Evolutionary conservation across 495 filamentous ascomycete species (phyloP).

Genomic region (Choiromyces venosus): DNA sequence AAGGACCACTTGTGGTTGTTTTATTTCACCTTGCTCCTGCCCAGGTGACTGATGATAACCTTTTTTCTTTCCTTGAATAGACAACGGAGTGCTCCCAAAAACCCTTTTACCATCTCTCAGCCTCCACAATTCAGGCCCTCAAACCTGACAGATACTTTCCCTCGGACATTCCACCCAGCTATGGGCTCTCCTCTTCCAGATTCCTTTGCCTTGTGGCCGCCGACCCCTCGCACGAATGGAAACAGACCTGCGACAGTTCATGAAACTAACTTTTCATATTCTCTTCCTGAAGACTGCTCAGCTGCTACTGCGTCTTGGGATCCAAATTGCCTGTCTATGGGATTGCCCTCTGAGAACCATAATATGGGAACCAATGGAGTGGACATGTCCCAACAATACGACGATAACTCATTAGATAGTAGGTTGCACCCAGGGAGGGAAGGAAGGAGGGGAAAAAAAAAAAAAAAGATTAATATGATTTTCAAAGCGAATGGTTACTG

Average conservation of each 20-base stretch:
- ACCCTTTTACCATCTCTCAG: conserved; percentile 27
- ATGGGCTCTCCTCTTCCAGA: conserved; percentile 37
- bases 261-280: conserved; percentile 54
- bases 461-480: conserved; percentile 13
- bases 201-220: conserved; percentile 37
- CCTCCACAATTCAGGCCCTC: conserved; percentile 32
- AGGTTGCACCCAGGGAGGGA: conserved; percentile 27
- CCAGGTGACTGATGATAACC: conserved; percentile 37
- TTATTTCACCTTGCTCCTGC: conserved; percentile 17
- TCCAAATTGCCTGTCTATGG: conserved; percentile 50
- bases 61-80: conserved; percentile 20
- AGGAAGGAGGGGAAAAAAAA: background rate
- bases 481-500: conserved; percentile 5
- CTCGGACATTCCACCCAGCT: conserved; percentile 33
- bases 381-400: conserved; percentile 38
- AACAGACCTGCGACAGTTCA: conserved; percentile 53
- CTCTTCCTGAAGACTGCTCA: conserved; percentile 50
- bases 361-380: conserved; percentile 32
- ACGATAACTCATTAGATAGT: conserved; percentile 20
- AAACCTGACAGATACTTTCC: conserved; percentile 34
- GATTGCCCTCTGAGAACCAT: conserved; percentile 51
- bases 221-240: conserved; percentile 35
- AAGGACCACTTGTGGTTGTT: background rate
- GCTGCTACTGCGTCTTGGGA: conserved; percentile 53
- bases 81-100: conserved; percentile 34